Evolutionary conservation across 2,329 filamentous ascomycete genomes (phyloP), one percentile per base, ranked within the genome.

Genomic region (Botryotinia calthae): DNA sequence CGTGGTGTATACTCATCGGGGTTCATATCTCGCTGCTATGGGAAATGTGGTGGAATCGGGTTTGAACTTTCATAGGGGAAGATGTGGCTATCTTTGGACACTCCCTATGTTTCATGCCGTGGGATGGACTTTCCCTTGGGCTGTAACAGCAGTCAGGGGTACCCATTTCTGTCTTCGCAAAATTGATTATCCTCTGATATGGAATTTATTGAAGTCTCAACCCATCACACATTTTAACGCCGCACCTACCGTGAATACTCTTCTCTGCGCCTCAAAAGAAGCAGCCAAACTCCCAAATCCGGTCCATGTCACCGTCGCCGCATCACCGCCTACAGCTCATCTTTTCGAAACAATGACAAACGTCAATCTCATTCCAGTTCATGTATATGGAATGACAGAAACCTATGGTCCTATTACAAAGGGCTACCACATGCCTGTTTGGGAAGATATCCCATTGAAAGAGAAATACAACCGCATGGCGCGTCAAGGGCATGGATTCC

Each of bases 331-430:
- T 0, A 95, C 93, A 0, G 92, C 92, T 1, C 92, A 96, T 82
- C 88, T 99, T 2, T 98, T 99, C 80, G 91, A 97, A 83, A 91
- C 94, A 81, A 99, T 99, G 96, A 84, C 77, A 4, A 78, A 78
- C 7, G 84, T 98, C 12, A 99, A 99, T 80, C 87, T 99, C 12
- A 87, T 91, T 34, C 96, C 96, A 0, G 93, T 98, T 0, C 96
- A 99, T 81, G 94, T 97, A 12, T 99, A 99, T 81, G 96, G 96
- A 56, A 82, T 92, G 83, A 91, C 89, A 2, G 90, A 98, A 84
- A 98, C 95, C 0, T 98, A 98, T 79, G 96, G 96, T 0, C 96
- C 96, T 16, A 95, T 98, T 74, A 98, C 95, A 1, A 97, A 97
- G 81, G 94, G 95, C 16, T 99, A 99, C 79, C 86, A 91, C 72